These are phyloP conservation scores for Bassia scoparia DNA, from an alignment of 148 eudicot species.

Conservation along the genomic window DNA sequence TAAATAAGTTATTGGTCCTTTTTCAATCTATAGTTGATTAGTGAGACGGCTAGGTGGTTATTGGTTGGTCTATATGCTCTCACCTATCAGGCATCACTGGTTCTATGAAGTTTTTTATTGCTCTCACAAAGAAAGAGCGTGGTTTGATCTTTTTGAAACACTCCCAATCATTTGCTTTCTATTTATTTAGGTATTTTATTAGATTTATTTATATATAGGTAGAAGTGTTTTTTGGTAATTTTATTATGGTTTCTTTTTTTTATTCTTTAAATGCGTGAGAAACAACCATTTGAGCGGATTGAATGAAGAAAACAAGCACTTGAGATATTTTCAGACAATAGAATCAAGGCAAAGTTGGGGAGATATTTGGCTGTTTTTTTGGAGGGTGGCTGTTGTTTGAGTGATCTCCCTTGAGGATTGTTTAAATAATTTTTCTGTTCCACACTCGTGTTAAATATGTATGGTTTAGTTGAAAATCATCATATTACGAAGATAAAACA, in stretches of 20 bases:
- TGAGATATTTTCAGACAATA: constrained; percentile 86
- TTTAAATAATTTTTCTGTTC: neutral
- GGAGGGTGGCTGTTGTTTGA: neutral
- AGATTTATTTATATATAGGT: neutral
- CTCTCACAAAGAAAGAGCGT: neutral
- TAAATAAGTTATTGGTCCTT: neutral
- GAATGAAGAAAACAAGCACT: constrained; percentile 89
- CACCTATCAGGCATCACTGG: neutral
- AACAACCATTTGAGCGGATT: constrained; percentile 94
- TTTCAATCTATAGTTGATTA: neutral
- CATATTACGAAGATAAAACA: constrained; percentile 88
- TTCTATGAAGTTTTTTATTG: too few species aligned
- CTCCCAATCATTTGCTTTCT: neutral
- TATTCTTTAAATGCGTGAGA: constrained; percentile 47
- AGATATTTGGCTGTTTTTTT: neutral
- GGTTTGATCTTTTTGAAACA: neutral
- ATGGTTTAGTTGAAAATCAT: constrained; percentile 79
- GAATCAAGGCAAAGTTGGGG: constrained; percentile 61
- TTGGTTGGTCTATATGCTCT: neutral
- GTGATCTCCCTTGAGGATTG: too few species aligned
- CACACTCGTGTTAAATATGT: neutral
- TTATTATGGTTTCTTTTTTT: neutral
- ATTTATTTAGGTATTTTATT: neutral
- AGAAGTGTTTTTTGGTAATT: neutral
- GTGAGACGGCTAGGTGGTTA: neutral